A percentile compares a stretch with the other conserved stretches of the same genome.
Evolutionary conservation across 2,329 filamentous ascomycete genomes (phyloP).

Genomic region (Botrytis elliptica): DNA sequence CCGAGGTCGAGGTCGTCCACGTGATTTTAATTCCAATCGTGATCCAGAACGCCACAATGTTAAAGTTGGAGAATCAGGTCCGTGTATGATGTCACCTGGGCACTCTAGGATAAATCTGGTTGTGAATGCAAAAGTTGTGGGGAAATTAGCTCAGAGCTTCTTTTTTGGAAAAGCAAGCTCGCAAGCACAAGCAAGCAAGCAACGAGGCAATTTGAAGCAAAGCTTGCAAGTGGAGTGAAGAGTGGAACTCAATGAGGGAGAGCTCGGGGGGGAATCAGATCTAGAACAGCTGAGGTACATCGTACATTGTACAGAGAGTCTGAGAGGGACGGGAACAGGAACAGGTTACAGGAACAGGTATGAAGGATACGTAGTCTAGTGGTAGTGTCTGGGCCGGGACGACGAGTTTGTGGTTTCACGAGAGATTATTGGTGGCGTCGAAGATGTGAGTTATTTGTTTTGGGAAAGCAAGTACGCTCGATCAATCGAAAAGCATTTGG

Average conservation of each 20-base stretch:
- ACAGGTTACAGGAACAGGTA: background rate
- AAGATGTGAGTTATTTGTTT: background rate
- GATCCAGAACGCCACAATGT: slow-evolving; percentile 5
- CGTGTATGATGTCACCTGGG: slow-evolving; percentile 13
- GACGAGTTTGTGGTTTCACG: background rate
- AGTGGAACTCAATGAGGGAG: background rate
- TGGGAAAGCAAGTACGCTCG: background rate
- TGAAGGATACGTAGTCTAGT: background rate
- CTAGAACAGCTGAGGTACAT: background rate
- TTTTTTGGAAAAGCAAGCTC: background rate
- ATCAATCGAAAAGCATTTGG: background rate
- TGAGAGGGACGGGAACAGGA: background rate
- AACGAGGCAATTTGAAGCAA: background rate
- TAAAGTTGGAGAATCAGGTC: slow-evolving; percentile 1
- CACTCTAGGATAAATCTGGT: slow-evolving; percentile 7
- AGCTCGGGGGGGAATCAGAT: background rate
- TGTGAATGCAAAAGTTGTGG: slow-evolving; percentile 1
- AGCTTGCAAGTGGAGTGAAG: background rate
- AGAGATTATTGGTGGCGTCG: background rate
- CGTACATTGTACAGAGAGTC: background rate
- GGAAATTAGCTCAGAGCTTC: slow-evolving; percentile 1
- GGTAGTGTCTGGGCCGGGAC: background rate
- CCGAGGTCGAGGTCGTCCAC: too few species aligned
- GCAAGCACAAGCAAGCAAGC: background rate
- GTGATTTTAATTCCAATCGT: background rate